A percentile compares a stretch with the other conserved stretches of the same genome.
These are phyloP conservation scores for Mucor lusitanicus DNA, from an alignment of 371 early-diverging fungal species.

Conservation along the genomic window DNA sequence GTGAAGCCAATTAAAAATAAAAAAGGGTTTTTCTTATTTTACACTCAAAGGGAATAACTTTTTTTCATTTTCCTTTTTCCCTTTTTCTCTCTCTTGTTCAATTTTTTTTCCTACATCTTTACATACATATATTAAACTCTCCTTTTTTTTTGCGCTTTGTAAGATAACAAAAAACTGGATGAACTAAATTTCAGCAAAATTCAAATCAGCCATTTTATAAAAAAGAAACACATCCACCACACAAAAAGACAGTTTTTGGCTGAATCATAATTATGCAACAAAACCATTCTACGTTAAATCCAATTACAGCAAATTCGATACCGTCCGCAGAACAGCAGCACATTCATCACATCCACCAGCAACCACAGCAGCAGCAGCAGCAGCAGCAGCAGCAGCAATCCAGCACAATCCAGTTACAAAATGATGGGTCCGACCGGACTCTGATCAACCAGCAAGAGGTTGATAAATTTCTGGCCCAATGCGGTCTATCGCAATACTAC, in stretches of 20 bases:
- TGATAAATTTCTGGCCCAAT: conserved; percentile 19
- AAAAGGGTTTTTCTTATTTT: not conserved
- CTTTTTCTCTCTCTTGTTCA: not conserved
- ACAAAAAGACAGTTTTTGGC: not conserved
- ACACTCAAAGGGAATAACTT: not conserved
- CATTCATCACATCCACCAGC: not conserved
- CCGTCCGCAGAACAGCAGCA: not conserved
- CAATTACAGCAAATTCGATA: not conserved
- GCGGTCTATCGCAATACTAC: conserved; percentile 34
- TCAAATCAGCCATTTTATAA: not conserved
- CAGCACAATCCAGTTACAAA: not conserved
- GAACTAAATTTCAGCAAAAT: not conserved
- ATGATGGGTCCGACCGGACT: not conserved
- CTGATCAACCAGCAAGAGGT: not conserved
- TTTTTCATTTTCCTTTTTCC: not conserved
- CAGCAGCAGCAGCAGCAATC: not conserved
- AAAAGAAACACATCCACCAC: not conserved
- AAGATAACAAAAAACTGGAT: not conserved
- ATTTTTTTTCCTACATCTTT: not conserved
- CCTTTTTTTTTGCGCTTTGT: not conserved
- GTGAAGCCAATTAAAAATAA: not conserved
- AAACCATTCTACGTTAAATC: not conserved
- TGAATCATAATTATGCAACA: not conserved
- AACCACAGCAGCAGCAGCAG: not conserved
- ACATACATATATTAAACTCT: not conserved